Base-by-base conservation (phyloP, 1,139 yeast species). In the Meyerozyma smithsonii region DNA sequence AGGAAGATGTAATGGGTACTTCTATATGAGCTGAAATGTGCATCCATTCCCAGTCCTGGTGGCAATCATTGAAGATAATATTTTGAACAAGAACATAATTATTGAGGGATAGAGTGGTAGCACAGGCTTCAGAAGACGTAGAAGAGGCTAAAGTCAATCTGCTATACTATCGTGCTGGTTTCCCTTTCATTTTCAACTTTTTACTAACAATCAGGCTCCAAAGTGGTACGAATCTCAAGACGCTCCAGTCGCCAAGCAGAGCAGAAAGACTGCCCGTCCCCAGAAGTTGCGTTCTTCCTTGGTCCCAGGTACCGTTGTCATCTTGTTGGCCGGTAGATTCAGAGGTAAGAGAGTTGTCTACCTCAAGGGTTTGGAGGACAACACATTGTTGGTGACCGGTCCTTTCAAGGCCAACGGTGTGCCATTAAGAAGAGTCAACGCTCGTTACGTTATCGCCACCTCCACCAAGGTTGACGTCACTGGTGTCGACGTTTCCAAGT, bases 331-430 rank as follows among this genome's bases (percentile, higher is more conserved):
- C 66, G 98, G 99, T 72, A 90, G 97, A 78, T 92, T 89, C 96
- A 87, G 98, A 79, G 99, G 99, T 72, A 94, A 92, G 89, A 92
- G 99, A 80, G 98, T 92, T 63, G 97, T 92, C 53, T 87, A 85
- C 89, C 84, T 92, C 72, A 92, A 92, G 86, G 77, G 84, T 76
- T 83, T 94, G 70, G 97, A 89, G 78, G 98, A 94, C 84, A 88
- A 87, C 90, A 92, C 97, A 56, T 81, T 94, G 66, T 86, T 92
- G 69, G 96, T 92, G 55, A 77, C 97, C 51, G 99, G 99, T 70
- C 99, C 99, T 67, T 94, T 92, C 96, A 94, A 92, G 84, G 88
- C 92, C 64, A 94, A 94, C 77, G 98, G 98, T 81, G 99, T 92
- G 59, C 98, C 99, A 73, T 84, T 92, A 72, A 88, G 97, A 84